Evolutionary conservation across 306 rosid genomes (phyloP), one percentile per base, ranked within the genome.

Genomic region (Vigna trinervia): DNA sequence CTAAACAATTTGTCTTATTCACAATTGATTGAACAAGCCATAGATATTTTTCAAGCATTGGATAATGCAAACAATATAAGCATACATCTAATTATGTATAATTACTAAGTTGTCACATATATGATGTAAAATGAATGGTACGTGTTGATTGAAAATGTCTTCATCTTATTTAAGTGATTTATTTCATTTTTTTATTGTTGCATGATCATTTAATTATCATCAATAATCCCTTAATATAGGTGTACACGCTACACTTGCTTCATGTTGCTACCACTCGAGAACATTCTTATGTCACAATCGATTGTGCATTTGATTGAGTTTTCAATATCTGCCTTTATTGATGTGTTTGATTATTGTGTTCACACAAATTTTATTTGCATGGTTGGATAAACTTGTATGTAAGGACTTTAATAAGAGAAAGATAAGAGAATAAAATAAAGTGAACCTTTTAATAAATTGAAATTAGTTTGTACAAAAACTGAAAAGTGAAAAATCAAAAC

Each of bases 1-100:
- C 66, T 59, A 48, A 71, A 48, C 51, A 60, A 62, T 71, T 60
- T 79, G 83, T 71, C 78, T 39, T 63, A 39, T 72, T 79, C 4
- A 52, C 4, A 5, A 15, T 12, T 62, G 57, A 79, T 71, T 51
- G 54, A 54, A 30, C 6, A 5, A 9, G 2, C 13, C 13, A 36
- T 5, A 8, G 43, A 70, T 60, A 59, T 59, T 58, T 59, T 58
- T 69, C 65, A 34, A 34, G 52, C 60, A 46, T 57, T 43, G 36
- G 59, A 19, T 15, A 30, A 4, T 19, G 38, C 7, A 23, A 5
- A 53, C 38, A 65, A 64, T 13, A 1, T 7, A 12, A 48, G 5
- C 8, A 36, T 14, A 52, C 67, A 67, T 77, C 58, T 23, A n/a
- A 38, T 23, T 52, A 54, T 45, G 10, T 32, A 11, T 36, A 1